Conservation (phyloP, 208 protist species). For the Naegleria gruberi region DNA sequence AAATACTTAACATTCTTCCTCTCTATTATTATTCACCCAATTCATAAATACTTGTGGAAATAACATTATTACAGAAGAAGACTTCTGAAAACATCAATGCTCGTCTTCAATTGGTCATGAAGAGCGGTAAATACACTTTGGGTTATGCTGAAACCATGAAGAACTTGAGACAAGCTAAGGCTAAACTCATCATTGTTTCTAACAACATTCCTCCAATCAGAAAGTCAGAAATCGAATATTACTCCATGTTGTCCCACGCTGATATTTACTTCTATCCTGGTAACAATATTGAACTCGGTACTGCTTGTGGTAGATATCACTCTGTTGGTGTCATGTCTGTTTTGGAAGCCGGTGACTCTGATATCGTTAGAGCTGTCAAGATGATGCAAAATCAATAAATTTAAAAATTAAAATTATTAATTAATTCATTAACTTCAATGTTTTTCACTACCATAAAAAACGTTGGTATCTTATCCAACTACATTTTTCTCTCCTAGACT, state of each 20-base stretch:
- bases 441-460: too few relatives aligned
- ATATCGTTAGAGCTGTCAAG: constrained; percentile 43
- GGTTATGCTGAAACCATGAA: constrained; percentile 94
- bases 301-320: constrained; percentile 98
- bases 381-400: constrained; percentile 3
- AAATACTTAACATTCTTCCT: too few relatives aligned
- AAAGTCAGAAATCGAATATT: constrained; percentile 99
- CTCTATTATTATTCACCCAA: too few relatives aligned
- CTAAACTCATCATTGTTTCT: constrained; percentile 96
- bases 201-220: constrained; percentile 96
- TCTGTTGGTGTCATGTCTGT: constrained; percentile 89
- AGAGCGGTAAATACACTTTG: constrained; percentile 96
- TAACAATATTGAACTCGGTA: constrained; percentile 97
- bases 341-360: constrained; percentile 91
- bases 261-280: constrained; percentile 97
- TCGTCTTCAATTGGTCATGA: constrained; percentile 98
- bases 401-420: not conserved
- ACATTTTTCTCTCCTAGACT: too few relatives aligned
- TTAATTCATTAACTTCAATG: not conserved
- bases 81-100: constrained; percentile 95
- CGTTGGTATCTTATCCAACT: too few relatives aligned
- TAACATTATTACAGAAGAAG: constrained; percentile 81
- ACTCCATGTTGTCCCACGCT: constrained; percentile 98
- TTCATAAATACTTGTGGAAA: too few relatives aligned
- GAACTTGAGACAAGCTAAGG: constrained; percentile 86